Base-by-base conservation (phyloP, 257 asterid species). In the Petunia axillaris region DNA sequence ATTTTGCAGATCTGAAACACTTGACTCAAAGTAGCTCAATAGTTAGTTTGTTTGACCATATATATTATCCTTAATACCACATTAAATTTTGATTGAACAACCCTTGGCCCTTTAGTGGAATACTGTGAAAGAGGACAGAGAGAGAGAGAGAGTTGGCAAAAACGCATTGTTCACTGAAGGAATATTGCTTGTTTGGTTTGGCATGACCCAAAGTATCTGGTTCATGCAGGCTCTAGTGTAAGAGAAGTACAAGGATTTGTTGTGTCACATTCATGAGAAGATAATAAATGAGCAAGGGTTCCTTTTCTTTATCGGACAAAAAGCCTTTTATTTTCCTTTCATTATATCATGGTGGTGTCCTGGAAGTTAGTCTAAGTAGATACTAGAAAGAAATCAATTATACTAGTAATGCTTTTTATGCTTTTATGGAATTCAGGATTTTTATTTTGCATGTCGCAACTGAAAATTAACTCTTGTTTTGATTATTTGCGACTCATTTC, bases 191-290 rank as follows among this genome's bases (percentile, higher is more conserved):
- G 77, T 35, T 71, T 73, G 77, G 77, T 73, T 73, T 73, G 36
- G 77, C 77, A 50, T 71, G 62, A 73, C 36, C 62, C 77, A 73
- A 50, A 13, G 77, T 73, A 73, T 73, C 77, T 3, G 77, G 46
- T 73, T 73, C 77, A 25, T 73, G 77, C 77, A 50, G 77, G 77
- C 36, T 73, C 77, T 11, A 73, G 62, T 50, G 77, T 48, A 44
- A 73, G 77, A 73, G 25, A 9, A 50, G 4, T 73, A 50, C 46
- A 25, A 50, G 62, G 77, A 50, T 73, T 73, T 48, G 11, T 73
- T 35, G 16, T 50, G 77, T 71, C 77, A 71, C 35, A 48, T 71
- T 71, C 62, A 73, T 73, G 77, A 73, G 77, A 11, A 50, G 44
- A 2, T 50, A 73, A 73, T 41, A 70, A 46, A 35, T 73, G 77